Evolutionary conservation across 176 grass and related monocot species (phyloP).

Genomic region (Juncus inflexus): DNA sequence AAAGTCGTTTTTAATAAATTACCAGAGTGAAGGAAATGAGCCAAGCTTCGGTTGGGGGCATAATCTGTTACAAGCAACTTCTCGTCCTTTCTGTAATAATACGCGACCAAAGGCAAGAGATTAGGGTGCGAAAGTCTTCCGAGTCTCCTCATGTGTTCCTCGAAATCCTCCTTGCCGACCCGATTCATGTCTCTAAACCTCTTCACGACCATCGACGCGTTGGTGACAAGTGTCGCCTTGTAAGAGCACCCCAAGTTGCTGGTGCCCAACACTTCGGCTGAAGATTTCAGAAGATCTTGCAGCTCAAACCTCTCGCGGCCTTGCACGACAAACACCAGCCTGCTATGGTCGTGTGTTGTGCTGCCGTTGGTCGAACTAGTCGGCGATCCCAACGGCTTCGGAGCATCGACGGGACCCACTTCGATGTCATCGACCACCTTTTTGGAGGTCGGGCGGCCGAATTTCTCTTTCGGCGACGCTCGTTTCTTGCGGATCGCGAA

Average conservation of each 20-base stretch:
- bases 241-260: constrained; percentile 74
- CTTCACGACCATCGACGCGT: constrained; percentile 69
- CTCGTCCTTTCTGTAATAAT: constrained; percentile 97
- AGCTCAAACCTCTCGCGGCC: constrained; percentile 59
- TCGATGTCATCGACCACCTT: background rate
- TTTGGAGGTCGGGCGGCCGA: constrained; percentile 14
- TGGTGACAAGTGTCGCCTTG: constrained; percentile 51
- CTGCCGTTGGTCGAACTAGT: constrained; percentile 18
- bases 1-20: background rate
- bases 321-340: constrained; percentile 63
- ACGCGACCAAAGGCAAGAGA: constrained; percentile 69
- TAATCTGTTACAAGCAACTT: constrained; percentile 80
- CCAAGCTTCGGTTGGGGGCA: constrained; percentile 63
- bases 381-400: background rate
- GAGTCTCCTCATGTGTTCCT: constrained; percentile 93
- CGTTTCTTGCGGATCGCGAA: constrained; percentile 30
- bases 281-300: constrained; percentile 78
- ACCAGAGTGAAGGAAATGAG: constrained; percentile 58
- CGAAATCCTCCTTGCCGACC: constrained; percentile 71
- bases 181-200: constrained; percentile 96
- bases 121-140: constrained; percentile 80
- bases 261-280: constrained; percentile 75
- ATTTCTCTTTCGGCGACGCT: constrained; percentile 16
- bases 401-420: background rate
- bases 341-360: constrained; percentile 48